These are phyloP conservation scores for Dendrocalamus latiflorus DNA, from an alignment of 202 grass and related monocot genomes.

Conservation along the genomic window DNA sequence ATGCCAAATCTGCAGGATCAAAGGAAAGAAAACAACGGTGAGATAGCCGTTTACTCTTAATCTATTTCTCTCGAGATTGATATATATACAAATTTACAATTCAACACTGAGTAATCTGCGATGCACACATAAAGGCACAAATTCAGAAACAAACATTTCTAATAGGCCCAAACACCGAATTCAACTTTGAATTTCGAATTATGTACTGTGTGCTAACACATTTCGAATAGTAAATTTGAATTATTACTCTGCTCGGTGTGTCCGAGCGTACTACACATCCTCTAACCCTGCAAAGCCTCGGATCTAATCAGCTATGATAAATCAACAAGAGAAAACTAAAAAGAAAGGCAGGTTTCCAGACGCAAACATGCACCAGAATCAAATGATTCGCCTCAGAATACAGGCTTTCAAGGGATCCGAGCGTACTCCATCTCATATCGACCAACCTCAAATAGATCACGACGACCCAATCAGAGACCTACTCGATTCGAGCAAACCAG, in stretches of 20 bases:
- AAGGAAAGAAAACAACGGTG: neutral
- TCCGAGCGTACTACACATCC: neutral
- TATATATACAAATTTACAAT: neutral
- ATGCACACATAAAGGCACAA: neutral
- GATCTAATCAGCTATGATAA: neutral
- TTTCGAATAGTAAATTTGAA: neutral
- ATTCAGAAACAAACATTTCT: neutral
- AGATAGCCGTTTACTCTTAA: neutral
- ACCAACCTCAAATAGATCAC: neutral
- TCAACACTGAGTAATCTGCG: neutral
- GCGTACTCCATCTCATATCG: neutral
- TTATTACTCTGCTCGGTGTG: no score
- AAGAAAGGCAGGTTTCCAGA: neutral
- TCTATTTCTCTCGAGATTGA: neutral
- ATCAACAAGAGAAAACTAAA: neutral
- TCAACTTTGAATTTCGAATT: slow-evolving; percentile 1
- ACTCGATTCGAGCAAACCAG: neutral
- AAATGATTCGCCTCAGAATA: neutral
- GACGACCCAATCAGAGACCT: neutral
- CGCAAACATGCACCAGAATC: neutral
- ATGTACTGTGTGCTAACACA: neutral
- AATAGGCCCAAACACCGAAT: neutral
- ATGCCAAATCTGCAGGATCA: slow-evolving; percentile 31
- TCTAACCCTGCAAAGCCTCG: neutral
- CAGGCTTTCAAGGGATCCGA: neutral